Evolutionary conservation across 805 yeast genomes (phyloP), one percentile per base, ranked within the genome.

Genomic region (Cyberlindnera xishuangbannaensis): DNA sequence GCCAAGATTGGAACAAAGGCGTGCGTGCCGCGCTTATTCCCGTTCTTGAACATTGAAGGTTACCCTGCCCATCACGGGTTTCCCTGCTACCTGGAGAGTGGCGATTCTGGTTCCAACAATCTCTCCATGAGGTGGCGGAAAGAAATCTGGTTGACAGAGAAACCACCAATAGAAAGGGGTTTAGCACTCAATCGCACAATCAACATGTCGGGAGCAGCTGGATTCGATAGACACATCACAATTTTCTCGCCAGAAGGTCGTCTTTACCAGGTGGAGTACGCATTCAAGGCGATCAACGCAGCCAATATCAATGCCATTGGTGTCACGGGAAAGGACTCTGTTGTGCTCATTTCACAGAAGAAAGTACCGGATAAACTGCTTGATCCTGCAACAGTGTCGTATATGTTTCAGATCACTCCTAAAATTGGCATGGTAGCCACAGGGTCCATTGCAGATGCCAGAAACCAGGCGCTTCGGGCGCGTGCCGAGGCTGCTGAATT

Each of bases 221-320:
- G 98, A 34, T 92, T 88, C 60, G 98, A 92, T 67, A 83, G 98
- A 69, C 98, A 92, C 61, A 92, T 92, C 60, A 92, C 98, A 18
- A 88, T 92, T 51, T 92, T 92, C 67, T 90, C 97, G 25, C 98
- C 98, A 15, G 98, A 92, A 59, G 98, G 98, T 28, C 79, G 98
- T 62, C 71, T 92, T 41, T 92, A 83, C 64, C 98, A 92, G 65
- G 98, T 90, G 23, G 98, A 92, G 61, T 92, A 92, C 56, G 98
- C 97, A 6, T 88, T 88, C 69, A 88, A 92, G 60, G 97, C 97
- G 5, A 87, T 92, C 58, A 92, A 87, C 54, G 77, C 94, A 28
- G 77, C 96, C 39, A 90, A 85, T 58, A 76, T 92, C 54, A 92
- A 95, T 27, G 83, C 94, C 18, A 55, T 92, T 36, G 97, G 88